Base-by-base conservation (phyloP, 2,329 filamentous ascomycete genomes). In the Ceratocystis lukuohia region DNA sequence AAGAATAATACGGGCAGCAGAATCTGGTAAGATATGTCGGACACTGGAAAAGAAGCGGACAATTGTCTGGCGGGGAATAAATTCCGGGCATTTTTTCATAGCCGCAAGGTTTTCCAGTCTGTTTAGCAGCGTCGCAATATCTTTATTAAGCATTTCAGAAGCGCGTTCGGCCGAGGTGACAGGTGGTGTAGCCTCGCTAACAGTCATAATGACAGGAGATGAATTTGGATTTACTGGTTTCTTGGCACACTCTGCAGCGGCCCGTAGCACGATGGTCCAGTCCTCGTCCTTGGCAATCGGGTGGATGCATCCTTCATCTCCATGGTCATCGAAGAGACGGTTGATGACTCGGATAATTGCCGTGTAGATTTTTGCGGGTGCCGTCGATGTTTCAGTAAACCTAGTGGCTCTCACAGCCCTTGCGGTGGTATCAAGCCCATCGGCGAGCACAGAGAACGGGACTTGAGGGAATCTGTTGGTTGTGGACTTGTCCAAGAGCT, bases 41-140 rank as follows among this genome's bases (percentile, higher is more conserved):
- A 89, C 80, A 28, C 80, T 77, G 37, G 83, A 79, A 69, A 91
- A 85, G 70, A 91, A 87, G 22, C 80, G 76, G 74, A 91, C 82
- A 64, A 88, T 84, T 20, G 82, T 81, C 68, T 86, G 84, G 65
- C 82, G 82, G 67, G 88, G 87, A 5, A 86, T 76, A 66, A 87
- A 82, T 44, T 86, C 80, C 3, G 74, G 73, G 5, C 76, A 75
- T 45, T 79, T 79, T 65, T 78, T 74, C 41, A 75, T 67, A 4
- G 72, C 73, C 7, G 82, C 71, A 37, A 85, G 73, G 10, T 70
- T 70, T 69, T 86, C 82, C 8, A 86, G 75, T 28, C 80, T 77
- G 44, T 70, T 72, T 61, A 82, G 75, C 6, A 85, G 75, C 5
- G 70, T 70, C 64, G 74, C 71, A 61, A 84, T 70, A 72, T 84